These are phyloP conservation scores for Botrytis paeoniae DNA, from an alignment of 2,329 filamentous ascomycete genomes.

Conservation along the genomic window DNA sequence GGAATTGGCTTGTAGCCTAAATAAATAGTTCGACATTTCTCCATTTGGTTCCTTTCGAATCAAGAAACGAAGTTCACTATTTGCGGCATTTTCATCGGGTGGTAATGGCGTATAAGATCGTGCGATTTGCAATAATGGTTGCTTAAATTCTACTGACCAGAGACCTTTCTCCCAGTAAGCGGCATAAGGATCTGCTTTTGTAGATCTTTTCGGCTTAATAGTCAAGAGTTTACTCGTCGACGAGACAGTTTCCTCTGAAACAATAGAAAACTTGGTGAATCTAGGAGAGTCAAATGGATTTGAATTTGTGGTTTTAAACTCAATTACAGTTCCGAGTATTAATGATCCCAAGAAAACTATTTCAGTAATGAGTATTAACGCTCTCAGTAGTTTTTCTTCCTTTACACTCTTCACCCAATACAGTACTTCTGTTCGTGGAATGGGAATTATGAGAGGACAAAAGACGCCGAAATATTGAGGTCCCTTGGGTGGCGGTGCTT, in stretches of 20 bases:
- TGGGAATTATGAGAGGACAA: background rate
- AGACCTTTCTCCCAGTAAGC: conserved; percentile 61
- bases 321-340: background rate
- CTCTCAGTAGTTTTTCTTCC: background rate
- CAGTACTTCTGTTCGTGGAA: background rate
- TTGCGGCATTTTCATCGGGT: conserved; percentile 39
- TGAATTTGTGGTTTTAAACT: background rate
- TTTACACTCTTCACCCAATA: background rate
- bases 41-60: conserved; percentile 76
- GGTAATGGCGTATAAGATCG: conserved; percentile 89
- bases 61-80: conserved; percentile 62
- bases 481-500: background rate
- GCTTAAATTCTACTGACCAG: conserved; percentile 91
- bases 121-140: conserved; percentile 89
- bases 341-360: background rate
- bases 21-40: conserved; percentile 82
- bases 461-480: background rate
- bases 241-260: conserved; percentile 59
- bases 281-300: conserved; percentile 52
- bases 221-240: conserved; percentile 68
- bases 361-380: background rate
- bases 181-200: conserved; percentile 38
- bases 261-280: conserved; percentile 66
- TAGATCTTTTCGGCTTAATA: conserved; percentile 44
- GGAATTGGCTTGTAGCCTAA: conserved; percentile 58